These are phyloP conservation scores for Tylopilus cervinicoccineus DNA, from an alignment of 768 basidiomycete species.

Conservation along the genomic window DNA sequence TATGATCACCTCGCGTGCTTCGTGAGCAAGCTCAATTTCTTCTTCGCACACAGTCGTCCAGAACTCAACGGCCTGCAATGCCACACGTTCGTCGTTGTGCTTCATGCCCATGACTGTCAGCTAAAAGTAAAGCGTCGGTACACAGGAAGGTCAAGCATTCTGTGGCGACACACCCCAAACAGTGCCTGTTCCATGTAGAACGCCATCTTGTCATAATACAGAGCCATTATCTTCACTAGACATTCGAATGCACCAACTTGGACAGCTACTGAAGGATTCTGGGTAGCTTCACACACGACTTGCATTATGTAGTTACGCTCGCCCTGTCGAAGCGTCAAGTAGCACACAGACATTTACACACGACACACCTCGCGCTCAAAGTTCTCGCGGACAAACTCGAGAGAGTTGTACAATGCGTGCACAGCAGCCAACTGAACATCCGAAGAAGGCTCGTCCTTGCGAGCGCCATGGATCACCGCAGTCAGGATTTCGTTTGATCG, in stretches of 20 bases:
- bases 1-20: constrained; percentile 77
- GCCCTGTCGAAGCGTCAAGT: constrained; percentile 51
- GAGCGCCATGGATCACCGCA: constrained; percentile 95
- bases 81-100: constrained; percentile 84
- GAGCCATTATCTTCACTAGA: constrained; percentile 92
- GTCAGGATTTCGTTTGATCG: constrained; percentile 97
- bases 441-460: constrained; percentile 87
- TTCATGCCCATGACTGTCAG: constrained; percentile 98
- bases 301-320: constrained; percentile 99
- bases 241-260: constrained; percentile 97
- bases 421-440: constrained; percentile 95
- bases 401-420: constrained; percentile 88
- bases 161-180: constrained; percentile 72
- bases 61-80: constrained; percentile 96
- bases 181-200: constrained; percentile 99
- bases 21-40: constrained; percentile 88
- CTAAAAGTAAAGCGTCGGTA: constrained; percentile 38
- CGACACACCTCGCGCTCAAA: constrained; percentile 89
- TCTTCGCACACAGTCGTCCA: constrained; percentile 99
- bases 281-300: constrained; percentile 97
- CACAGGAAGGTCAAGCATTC: constrained; percentile 1
- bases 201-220: constrained; percentile 99
- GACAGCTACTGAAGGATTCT: constrained; percentile 71
- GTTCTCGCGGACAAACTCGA: constrained; percentile 97
- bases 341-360: background rate